Base-by-base conservation (phyloP, 2,329 filamentous ascomycete genomes). In the Acrocalymma vagum region DNA sequence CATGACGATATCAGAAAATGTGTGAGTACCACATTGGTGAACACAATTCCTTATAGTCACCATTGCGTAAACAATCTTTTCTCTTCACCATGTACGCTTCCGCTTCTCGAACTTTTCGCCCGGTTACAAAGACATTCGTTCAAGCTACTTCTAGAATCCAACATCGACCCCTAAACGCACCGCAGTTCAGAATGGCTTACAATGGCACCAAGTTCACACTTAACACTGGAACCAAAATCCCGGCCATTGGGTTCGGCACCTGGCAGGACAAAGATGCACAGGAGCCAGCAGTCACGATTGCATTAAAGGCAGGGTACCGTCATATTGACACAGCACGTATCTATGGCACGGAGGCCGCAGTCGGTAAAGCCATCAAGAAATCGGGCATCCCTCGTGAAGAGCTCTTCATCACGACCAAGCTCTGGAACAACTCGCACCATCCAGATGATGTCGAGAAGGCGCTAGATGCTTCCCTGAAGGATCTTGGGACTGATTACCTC, bases 371-470 rank as follows among this genome's bases (percentile, higher is more conserved):
- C 6, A 62, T 67, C 28, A 58, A 62, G 30, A 62, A 65, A 22
- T 59, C 57, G 3, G 64, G 63, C 14, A 41, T 68, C 17, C 53
- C 61, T 18, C 61, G 62, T 21, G 88, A 53, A 3, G 38, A 65
- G 18, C 50, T 67, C 27, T 66, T 66, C 46, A 48, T 67, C 17
- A 66, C 92, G 45, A 90, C 87, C 69, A 95, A 95, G 79, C 84
- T 95, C 38, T 95, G 90, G 90, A 91, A 92, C 77, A 86, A 85
- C 61, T 92, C 90, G 80, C 89, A 95, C 77, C 86, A 92, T 62
- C 80, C 62, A 1, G 57, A 63, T 21, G 63, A 81, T 57, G 90
- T 93, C 60, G 80, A 77, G 69, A 81, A 82, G 70, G 84, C 84
- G 61, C 89, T 95, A 72, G 94, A 55, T 77, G 82, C 54, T 74